Evolutionary conservation across 495 filamentous ascomycete genomes (phyloP).

Genomic region (Xylaria flabelliformis): DNA sequence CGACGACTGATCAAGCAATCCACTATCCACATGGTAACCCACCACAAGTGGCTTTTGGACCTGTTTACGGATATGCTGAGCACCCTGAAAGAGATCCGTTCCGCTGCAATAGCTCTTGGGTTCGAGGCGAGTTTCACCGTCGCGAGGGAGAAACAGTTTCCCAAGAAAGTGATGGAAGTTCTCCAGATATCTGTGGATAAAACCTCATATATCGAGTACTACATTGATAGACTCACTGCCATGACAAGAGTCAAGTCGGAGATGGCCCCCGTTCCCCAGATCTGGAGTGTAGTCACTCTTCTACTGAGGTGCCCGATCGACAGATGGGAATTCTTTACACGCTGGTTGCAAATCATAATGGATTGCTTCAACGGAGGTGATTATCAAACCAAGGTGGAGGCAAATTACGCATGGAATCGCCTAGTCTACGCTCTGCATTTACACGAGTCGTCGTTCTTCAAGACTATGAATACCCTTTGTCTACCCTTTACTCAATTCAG

Average conservation of each 20-base stretch:
- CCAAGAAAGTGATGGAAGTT: conserved; percentile 67
- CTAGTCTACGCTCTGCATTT: conserved; percentile 74
- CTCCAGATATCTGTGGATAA: conserved; percentile 65
- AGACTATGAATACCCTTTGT: conserved; percentile 69
- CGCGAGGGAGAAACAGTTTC: conserved; percentile 68
- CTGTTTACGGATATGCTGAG: conserved; percentile 83
- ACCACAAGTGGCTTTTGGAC: conserved; percentile 78
- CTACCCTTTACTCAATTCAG: conserved; percentile 76
- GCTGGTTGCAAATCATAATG: conserved; percentile 79
- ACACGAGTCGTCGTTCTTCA: conserved; percentile 63
- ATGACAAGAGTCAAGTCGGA: conserved; percentile 73
- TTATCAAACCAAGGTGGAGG: conserved; percentile 70
- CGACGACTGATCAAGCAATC: conserved; percentile 72
- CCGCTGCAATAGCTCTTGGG: conserved; percentile 75
- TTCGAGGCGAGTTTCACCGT: conserved; percentile 67
- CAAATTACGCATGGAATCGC: conserved; percentile 82
- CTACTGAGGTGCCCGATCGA: conserved; percentile 73
- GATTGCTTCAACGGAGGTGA: conserved; percentile 85
- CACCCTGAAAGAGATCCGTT: conserved; percentile 73
- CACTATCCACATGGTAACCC: conserved; percentile 66
- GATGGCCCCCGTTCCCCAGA: conserved; percentile 73
- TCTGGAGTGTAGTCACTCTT: conserved; percentile 84
- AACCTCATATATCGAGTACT: conserved; percentile 65
- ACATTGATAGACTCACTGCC: conserved; percentile 68
- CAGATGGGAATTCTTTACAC: conserved; percentile 72